phyloP scores from a whole-genome alignment of 2,329 filamentous ascomycete genomes.

The Gyromitra esculenta region DNA sequence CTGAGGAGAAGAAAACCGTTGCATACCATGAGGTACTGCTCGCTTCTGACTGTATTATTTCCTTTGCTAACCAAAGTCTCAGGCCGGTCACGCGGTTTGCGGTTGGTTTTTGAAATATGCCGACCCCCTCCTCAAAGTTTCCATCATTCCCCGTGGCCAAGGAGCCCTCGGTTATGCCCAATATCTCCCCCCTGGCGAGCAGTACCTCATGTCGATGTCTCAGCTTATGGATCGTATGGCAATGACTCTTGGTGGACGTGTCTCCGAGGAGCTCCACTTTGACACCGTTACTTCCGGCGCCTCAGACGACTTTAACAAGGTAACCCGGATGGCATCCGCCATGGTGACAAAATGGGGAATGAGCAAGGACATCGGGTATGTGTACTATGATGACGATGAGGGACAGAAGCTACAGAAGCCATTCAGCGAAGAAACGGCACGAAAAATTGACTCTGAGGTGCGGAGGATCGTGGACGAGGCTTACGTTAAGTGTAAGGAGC shows the following conservation, averaged over 20 bases:
- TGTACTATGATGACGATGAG: constrained; percentile 87
- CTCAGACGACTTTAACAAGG: constrained; percentile 97
- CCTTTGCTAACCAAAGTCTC: constrained; percentile 2
- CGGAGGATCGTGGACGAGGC: constrained; percentile 90
- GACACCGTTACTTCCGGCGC: constrained; percentile 94
- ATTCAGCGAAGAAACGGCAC: constrained; percentile 92
- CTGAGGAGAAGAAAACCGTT: constrained; percentile 93
- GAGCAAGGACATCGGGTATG: constrained; percentile 90
- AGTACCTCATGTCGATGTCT: constrained; percentile 90
- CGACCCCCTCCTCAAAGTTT: constrained; percentile 97
- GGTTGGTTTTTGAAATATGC: constrained; percentile 97
- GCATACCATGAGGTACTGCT: constrained; percentile 81
- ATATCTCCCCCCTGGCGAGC: constrained; percentile 87
- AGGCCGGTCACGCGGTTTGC: constrained; percentile 94
- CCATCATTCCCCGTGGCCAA: constrained; percentile 95
- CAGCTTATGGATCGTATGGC: constrained; percentile 99
- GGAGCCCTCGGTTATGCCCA: constrained; percentile 95
- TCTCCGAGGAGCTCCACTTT: constrained; percentile 96
- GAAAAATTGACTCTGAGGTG: constrained; percentile 90
- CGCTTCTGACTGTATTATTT: not conserved
- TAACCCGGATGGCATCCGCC: constrained; percentile 90
- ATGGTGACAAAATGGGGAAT: constrained; percentile 99
- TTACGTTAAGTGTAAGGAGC: constrained; percentile 86
- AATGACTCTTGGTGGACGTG: constrained; percentile 95
- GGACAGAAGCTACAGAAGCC: constrained; percentile 88